These are phyloP conservation scores for Diaporthe humulicola DNA, from an alignment of 2,329 filamentous ascomycete species.

Conservation along the genomic window DNA sequence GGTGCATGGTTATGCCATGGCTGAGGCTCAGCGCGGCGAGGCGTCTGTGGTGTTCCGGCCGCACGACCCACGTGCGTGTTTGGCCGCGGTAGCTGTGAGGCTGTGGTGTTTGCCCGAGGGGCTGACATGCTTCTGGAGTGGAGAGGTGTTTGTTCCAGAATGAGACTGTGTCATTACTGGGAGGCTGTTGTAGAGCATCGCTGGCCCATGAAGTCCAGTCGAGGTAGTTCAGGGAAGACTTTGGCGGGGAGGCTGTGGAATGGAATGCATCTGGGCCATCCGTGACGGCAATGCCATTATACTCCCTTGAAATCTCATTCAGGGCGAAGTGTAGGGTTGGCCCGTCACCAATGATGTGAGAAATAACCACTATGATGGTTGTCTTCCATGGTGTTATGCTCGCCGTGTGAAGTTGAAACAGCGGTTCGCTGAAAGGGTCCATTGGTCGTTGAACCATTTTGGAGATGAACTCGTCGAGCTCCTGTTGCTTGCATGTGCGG, in stretches of 20 bases:
- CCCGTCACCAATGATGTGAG: neutral
- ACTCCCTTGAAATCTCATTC: neutral
- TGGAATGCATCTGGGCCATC: too few relatives aligned
- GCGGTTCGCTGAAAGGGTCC: neutral
- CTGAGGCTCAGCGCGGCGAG: neutral
- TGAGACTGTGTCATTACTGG: neutral
- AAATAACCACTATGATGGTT: neutral
- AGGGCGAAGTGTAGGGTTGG: neutral
- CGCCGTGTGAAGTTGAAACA: neutral
- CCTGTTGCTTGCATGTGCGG: neutral
- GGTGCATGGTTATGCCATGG: slow-evolving; percentile 10
- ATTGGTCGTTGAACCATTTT: neutral
- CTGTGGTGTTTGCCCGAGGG: neutral
- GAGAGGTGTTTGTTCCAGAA: neutral
- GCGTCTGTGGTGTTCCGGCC: neutral
- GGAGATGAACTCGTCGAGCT: neutral
- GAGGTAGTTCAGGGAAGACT: neutral
- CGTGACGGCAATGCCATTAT: neutral
- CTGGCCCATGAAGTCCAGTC: slow-evolving; percentile 4
- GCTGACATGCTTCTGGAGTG: neutral
- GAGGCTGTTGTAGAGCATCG: neutral
- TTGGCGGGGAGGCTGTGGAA: neutral
- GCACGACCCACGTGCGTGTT: neutral
- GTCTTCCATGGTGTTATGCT: slow-evolving; percentile 1
- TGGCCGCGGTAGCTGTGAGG: slow-evolving; percentile 1